Base-by-base conservation (phyloP, 768 basidiomycete genomes). In the Boletus rubroflammeus region DNA sequence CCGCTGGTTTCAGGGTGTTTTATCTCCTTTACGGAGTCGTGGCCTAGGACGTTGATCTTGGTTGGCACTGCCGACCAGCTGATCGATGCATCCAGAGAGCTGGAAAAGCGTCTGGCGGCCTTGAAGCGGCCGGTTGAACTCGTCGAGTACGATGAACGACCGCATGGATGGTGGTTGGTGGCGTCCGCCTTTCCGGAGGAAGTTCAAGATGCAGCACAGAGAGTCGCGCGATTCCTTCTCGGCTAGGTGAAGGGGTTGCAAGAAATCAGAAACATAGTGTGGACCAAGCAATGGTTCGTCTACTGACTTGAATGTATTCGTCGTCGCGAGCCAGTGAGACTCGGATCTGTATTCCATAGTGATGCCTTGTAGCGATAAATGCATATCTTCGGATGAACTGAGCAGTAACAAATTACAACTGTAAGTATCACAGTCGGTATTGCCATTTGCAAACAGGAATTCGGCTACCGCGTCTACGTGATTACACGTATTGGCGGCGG, bases 11-110 rank as follows among this genome's bases (percentile, higher is more conserved):
- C 61, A 2, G 51, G 57, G 10, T 17, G 34, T 6, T 50, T 47
- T 1, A 47, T 62, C 11, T 40, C 45, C 9, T 62, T 62, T 47
- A 46, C 50, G 8, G 34, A 19, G 7, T 25, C 43, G 10, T 62
- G 51, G 61, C 57, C 57, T 13, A 56, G 39, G 57, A 54, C 51
- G 25, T 28, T 62, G 41, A 53, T 62, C 42, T 4, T 62, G 47
- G 43, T 55, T 0, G 57, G 61, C 9, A 56, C 54, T 6, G 38
- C 28, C 2, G 57, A 62, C 36, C 53, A 50, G 19, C 5, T 53
- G 28, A 45, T 55, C 14, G 61, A 59, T n/a, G 41, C 36, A 7
- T 55, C 53, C 10, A 34, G 21, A 21, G 50, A 44, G 45, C 1
- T 62, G 21, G 50, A 42, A 5, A 48, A 36, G 17, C 40, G 47